Evolutionary conservation across 139 green algal species (phyloP), one percentile per base, ranked within the genome.

Genomic region (Auxenochlorella protothecoides): DNA sequence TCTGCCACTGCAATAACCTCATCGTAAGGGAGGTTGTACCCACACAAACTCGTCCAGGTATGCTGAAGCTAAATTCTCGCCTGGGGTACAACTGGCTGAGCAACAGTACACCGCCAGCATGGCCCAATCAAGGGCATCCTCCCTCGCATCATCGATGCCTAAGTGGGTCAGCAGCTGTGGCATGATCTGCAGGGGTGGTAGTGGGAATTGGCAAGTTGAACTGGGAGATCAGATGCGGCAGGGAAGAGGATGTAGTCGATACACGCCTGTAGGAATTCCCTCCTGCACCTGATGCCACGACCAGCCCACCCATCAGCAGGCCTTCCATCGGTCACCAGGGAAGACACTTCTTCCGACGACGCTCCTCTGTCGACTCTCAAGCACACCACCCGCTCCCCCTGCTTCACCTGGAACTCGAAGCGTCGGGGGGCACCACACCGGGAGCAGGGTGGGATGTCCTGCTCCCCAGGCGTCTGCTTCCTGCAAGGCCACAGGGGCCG

Each of bases 41-140:
- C 76, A 85, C 60, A 83, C 79, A 67, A 73, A 85, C 60, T 85
- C 79, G 15, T 85, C 79, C 52, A 70, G 4, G 56, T 85, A 83
- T 1, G 66, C 71, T 1, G 27, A 63, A 63, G 70, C 71, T 3
- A 76, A 66, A 10, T 60, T 55, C 57, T 59, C 56, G 3, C 71
- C 68, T 27, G 27, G 16, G 60, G 9, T 63, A 70, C 89, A 95
- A 57, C 80, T 86, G 15, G 68, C 73, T 2, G 71, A 52, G 79
- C 89, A 95, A 59, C 71, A 87, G 74, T 91, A 95, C 6, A 91
- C 84, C 10, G 79, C 88, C 12, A 93, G 86, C 9, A 79, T 86
- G 68, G 80, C 80, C 82, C 86, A 95, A 82, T 95, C 89, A n/a
- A 86, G 85, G 16, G 76, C 70, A 7, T 74, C 54, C 0, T 80